Evolutionary conservation across 2,329 filamentous ascomycete genomes (phyloP), one percentile per base, ranked within the genome.

Genomic region (Neodidymelliopsis sp.): DNA sequence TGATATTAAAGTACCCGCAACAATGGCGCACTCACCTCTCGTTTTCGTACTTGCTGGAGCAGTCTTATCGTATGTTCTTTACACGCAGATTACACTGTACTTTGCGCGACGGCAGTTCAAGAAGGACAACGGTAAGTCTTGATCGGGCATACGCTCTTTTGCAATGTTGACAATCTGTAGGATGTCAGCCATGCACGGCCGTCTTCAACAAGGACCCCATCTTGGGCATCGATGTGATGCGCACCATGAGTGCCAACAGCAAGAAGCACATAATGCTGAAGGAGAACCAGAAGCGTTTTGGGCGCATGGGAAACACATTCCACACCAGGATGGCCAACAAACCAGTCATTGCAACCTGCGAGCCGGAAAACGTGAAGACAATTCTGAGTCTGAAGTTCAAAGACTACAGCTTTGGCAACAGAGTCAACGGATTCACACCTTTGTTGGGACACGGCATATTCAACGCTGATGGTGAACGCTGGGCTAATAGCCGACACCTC

Each of bases 201-300:
- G 79, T 76, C 51, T 79, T 79, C 3, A 78, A 83, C 66, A 75
- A 75, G 44, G 84, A 85, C 56, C 79, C 77, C 0, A 59, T 86
- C 44, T 68, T 84, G 3, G 84, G 83, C 2, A 57, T 79, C 19
- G 80, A 84, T 61, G 63, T 78, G 28, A 72, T 84, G 49, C 56
- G 70, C 27, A 55, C 68, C 19, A 75, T 76, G 48, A 45, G 75
- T 15, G 63, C 65, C 10, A 72, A 76, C 4, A 50, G 73, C 43
- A 75, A 72, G 16, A 50, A 65, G 34, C 47, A 60, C 22, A 59
- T 63, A 13, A 2, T 57, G 15, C 30, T 66, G 11, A 23, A 56
- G 33, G 56, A 65, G 39, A 59, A 57, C 23, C 50, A 57, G 19
- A 62, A 64, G 15, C 60, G 63, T 4, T 67, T 60, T 53, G 43